Percentiles rank a stretch among this genome's conserved stretches.
Evolutionary conservation across 176 grass and related monocot genomes (phyloP).

Genomic region (Bothriochloa decipiens): DNA sequence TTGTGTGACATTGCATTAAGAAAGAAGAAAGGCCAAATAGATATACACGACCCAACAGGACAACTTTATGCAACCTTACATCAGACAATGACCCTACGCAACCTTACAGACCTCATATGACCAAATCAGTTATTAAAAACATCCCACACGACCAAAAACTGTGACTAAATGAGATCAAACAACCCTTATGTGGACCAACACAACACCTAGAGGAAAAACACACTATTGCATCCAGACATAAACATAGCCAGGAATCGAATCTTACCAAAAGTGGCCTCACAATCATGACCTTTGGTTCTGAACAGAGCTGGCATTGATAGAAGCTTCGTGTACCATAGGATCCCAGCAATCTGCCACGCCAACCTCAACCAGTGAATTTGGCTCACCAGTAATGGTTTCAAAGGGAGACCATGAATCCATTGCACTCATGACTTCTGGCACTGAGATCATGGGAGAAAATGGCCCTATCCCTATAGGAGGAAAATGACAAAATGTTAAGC

Average conservation of each 20-base stretch:
- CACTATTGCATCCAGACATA: background rate
- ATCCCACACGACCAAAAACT: background rate
- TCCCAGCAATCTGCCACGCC: background rate
- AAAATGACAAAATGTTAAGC: background rate
- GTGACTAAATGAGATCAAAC: background rate
- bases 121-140: background rate
- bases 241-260: background rate
- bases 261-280: background rate
- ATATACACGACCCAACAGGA: background rate
- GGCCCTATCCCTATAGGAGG: background rate
- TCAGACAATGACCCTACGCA: background rate
- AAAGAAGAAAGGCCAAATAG: background rate
- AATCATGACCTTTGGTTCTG: background rate
- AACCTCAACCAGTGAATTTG: background rate
- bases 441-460: background rate
- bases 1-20: background rate
- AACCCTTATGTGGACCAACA: background rate
- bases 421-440: background rate
- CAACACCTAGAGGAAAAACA: background rate
- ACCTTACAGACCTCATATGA: background rate
- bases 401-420: background rate
- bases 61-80: background rate
- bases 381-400: background rate
- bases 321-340: slow-evolving; percentile 15
- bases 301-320: background rate